A percentile compares a stretch with the other conserved stretches of the same genome.
Evolutionary conservation across 257 asterid species (phyloP).

Genomic region (Jasminum sambac): DNA sequence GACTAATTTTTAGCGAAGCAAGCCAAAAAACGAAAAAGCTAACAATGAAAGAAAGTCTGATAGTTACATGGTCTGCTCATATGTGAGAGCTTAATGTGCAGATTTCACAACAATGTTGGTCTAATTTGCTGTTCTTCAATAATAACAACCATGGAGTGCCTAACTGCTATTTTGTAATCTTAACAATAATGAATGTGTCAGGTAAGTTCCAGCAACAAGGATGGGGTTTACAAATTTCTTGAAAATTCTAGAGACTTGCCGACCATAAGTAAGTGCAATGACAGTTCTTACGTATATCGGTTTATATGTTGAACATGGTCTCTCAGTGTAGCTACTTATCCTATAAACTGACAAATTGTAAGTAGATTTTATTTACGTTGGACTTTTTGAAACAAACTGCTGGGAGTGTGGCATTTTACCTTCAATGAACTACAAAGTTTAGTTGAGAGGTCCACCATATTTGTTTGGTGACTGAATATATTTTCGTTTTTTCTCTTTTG

Average conservation of each 20-base stretch:
- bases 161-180: not conserved
- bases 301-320: not conserved
- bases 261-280: conserved; percentile 41
- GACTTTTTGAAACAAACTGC: not conserved
- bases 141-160: not conserved
- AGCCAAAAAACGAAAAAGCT: not conserved
- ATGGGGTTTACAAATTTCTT: conserved; percentile 37
- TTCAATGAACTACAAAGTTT: not conserved
- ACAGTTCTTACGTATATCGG: not conserved
- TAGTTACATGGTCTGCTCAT: not conserved
- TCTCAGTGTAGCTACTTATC: not conserved
- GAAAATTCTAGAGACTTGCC: conserved; percentile 44
- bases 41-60: not conserved
- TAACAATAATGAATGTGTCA: conserved; percentile 17
- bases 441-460: not conserved
- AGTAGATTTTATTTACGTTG: not conserved
- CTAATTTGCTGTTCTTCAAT: not conserved
- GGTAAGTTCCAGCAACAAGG: conserved; percentile 33
- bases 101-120: not conserved
- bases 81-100: not conserved
- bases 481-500: conserved; percentile 8
- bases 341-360: not conserved
- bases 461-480: not conserved
- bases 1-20: not conserved
- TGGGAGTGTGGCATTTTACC: not conserved